phyloP scores from a whole-genome alignment of 2,329 filamentous ascomycete species.

The Penicillium sp. region DNA sequence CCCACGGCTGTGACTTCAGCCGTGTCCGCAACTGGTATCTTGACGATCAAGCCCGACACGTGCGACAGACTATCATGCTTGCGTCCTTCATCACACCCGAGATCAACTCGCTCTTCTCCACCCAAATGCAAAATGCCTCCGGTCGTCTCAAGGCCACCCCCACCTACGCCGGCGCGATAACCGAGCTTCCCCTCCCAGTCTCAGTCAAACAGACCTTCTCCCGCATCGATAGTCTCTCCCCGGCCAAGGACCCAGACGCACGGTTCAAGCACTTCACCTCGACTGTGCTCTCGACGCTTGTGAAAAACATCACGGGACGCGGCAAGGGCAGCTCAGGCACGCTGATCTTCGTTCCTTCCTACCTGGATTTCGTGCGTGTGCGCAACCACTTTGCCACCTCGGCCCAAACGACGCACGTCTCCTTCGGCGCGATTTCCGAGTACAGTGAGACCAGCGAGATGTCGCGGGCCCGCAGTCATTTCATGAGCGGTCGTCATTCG shows the following conservation, averaged over 20 bases:
- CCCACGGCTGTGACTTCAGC: constrained; percentile 90
- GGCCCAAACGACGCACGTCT: constrained; percentile 53
- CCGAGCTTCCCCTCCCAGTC: constrained; percentile 63
- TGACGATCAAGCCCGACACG: constrained; percentile 75
- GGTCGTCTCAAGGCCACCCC: constrained; percentile 75
- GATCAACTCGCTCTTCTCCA: constrained; percentile 74
- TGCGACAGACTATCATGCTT: constrained; percentile 82
- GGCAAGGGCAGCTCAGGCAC: constrained; percentile 63
- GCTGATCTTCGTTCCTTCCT: constrained; percentile 86
- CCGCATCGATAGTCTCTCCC: constrained; percentile 71
- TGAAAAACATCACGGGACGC: constrained; percentile 54
- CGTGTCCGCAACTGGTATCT: constrained; percentile 89
- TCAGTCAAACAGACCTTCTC: constrained; percentile 85
- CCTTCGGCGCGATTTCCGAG: constrained; percentile 84
- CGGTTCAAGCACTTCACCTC: constrained; percentile 89
- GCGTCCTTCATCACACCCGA: constrained; percentile 86
- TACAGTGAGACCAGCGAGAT: constrained; percentile 79
- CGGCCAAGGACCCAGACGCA: constrained; percentile 76
- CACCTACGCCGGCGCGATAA: constrained; percentile 69
- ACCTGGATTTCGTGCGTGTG: constrained; percentile 91
- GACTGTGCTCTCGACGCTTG: constrained; percentile 72
- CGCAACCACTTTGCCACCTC: constrained; percentile 87
- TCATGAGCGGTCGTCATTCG: constrained; percentile 76
- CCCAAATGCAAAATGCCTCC: constrained; percentile 74
- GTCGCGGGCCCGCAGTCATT: constrained; percentile 81